Conservation (phyloP, 2,329 filamentous ascomycete species). For the Microascus cirrosus region DNA sequence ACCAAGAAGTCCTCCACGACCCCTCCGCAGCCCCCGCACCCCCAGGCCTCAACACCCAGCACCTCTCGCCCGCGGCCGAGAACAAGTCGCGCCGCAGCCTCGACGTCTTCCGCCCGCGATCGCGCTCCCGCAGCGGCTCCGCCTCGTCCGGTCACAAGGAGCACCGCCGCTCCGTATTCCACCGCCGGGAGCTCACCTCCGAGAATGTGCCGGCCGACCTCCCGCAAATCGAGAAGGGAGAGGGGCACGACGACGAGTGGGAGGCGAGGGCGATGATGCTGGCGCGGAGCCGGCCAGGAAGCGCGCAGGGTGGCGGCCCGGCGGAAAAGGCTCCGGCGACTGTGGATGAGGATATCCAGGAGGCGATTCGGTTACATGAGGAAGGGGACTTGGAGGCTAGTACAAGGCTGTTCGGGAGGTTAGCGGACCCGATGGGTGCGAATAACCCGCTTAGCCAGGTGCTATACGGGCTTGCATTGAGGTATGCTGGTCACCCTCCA, state of each 20-base stretch:
- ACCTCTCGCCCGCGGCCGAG: conserved; percentile 14
- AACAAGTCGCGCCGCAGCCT: conserved; percentile 28
- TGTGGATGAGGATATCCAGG: conserved; percentile 68
- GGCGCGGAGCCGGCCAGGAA: conserved; percentile 33
- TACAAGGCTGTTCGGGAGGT: conserved; percentile 71
- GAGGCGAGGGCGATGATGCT: conserved; percentile 88
- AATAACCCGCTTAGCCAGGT: conserved; percentile 96
- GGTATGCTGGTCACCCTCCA: conserved; percentile 33
- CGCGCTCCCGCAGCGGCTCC: conserved; percentile 38
- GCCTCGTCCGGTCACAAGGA: conserved; percentile 15
- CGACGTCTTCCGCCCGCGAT: conserved; percentile 27
- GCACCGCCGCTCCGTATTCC: conserved; percentile 49
- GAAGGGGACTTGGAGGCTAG: conserved; percentile 65
- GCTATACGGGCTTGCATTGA: conserved; percentile 81
- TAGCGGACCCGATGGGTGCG: conserved; percentile 73
- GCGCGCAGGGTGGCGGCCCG: conserved; percentile 9
- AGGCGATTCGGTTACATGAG: conserved; percentile 92
- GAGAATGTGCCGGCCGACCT: conserved; percentile 69
- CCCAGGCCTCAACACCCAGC: conserved; percentile 13
- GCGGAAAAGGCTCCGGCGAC: conserved; percentile 12
- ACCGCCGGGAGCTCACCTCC: conserved; percentile 46
- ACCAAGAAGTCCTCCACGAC: conserved; percentile 60
- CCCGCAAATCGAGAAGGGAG: conserved; percentile 51
- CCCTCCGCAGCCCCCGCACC: conserved; percentile 38
- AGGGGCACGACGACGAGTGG: conserved; percentile 52